phyloP scores from a whole-genome alignment of 2,329 filamentous ascomycete species.

The Pestalotiopsis sp. region DNA sequence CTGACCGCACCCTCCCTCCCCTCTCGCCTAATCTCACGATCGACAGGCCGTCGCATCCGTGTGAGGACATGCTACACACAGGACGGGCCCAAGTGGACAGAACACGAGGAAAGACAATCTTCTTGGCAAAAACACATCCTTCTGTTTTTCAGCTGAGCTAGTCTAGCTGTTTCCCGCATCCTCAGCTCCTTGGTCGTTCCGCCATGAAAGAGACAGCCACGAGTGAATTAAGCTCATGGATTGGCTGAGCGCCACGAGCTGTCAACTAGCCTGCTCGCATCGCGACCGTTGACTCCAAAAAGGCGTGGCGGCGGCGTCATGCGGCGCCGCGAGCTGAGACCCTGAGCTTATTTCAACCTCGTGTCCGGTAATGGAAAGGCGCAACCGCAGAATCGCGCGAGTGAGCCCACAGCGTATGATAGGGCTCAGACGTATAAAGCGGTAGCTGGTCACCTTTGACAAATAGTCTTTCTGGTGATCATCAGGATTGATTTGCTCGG shows the following conservation, averaged over 20 bases:
- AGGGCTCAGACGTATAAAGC: neutral
- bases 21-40: neutral
- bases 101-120: neutral
- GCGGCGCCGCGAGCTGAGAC: neutral
- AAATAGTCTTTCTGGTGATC: too few species aligned
- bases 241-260: neutral
- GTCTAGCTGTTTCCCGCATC: too few species aligned
- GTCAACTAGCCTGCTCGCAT: neutral
- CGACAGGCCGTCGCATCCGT: neutral
- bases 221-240: neutral
- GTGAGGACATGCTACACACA: neutral
- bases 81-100: neutral
- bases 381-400: neutral
- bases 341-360: slow-evolving; percentile 5
- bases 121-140: neutral
- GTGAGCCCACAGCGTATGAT: neutral
- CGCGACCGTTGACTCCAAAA: neutral
- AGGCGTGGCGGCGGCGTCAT: neutral
- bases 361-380: neutral
- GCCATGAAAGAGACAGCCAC: neutral
- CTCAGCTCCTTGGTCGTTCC: too few species aligned
- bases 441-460: too few species aligned
- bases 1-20: neutral
- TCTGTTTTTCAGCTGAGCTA: neutral
- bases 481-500: too few species aligned